Percentiles rank a stretch among this genome's conserved stretches.
Conservation (phyloP, 129 eudicot genomes). For the Centrapalus pauciflorus region DNA sequence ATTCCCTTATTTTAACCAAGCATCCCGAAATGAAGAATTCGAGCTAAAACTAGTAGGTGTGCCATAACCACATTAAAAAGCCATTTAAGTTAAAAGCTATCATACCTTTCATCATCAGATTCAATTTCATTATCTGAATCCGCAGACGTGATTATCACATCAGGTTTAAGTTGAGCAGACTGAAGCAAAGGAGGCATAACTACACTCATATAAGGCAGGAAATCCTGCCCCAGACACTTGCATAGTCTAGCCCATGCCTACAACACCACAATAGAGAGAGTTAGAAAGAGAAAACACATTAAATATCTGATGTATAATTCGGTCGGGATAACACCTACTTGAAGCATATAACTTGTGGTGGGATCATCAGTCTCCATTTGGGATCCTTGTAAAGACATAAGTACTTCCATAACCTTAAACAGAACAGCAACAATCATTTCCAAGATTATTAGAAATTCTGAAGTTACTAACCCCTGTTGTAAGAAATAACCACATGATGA, state of each 20-base stretch:
- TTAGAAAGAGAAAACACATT: not conserved
- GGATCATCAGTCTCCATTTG: conserved; percentile 99
- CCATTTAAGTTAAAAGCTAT: too few relatives aligned
- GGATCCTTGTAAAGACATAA: conserved; percentile 95
- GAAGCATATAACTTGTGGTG: conserved; percentile 98
- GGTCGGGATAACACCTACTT: conserved; percentile 49
- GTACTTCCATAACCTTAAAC: conserved; percentile 97
- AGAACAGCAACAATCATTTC: conserved; percentile 1
- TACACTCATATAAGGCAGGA: conserved; percentile 94
- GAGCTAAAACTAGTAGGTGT: too few relatives aligned
- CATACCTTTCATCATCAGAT: conserved; percentile 95
- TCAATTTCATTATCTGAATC: conserved; percentile 92
- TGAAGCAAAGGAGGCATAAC: conserved; percentile 99
- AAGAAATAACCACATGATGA: too few relatives aligned
- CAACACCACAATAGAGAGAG: conserved; percentile 3
- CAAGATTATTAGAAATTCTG: too few relatives aligned
- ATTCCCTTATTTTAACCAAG: not conserved
- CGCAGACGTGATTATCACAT: conserved; percentile 93
- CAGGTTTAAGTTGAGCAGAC: conserved; percentile 98
- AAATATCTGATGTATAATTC: too few relatives aligned
- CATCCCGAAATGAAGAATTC: too few relatives aligned
- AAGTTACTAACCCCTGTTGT: too few relatives aligned
- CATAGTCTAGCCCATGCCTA: conserved; percentile 99
- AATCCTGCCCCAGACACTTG: conserved; percentile 99
- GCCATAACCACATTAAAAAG: too few relatives aligned